phyloP scores from a whole-genome alignment of 2,329 filamentous ascomycete genomes.

The Claviceps purpurea region DNA sequence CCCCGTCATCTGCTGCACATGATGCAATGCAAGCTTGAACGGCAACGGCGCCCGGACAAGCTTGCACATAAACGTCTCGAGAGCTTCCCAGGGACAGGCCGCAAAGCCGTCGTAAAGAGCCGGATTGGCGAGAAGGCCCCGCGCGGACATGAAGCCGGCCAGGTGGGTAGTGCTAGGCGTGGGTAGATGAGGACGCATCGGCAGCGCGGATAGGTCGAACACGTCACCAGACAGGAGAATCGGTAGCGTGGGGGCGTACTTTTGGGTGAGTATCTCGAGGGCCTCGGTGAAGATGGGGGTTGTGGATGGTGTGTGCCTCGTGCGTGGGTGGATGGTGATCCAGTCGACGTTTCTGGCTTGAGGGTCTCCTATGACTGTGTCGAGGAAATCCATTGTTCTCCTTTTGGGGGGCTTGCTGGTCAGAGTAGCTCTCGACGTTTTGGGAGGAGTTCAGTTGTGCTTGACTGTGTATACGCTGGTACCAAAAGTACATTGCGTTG shows the following conservation, averaged over 20 bases:
- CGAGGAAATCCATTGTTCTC: conserved; percentile 48
- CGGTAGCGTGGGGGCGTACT: conserved; percentile 41
- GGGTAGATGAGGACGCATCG: conserved; percentile 14
- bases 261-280: conserved; percentile 40
- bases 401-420: conserved; percentile 7
- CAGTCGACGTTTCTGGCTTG: conserved; percentile 46
- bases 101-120: conserved; percentile 46
- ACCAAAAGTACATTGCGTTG: no score
- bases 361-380: conserved; percentile 43
- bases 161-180: conserved; percentile 33
- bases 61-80: conserved; percentile 49
- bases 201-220: conserved; percentile 39
- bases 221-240: conserved; percentile 58
- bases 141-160: conserved; percentile 55
- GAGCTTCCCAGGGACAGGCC: conserved; percentile 46
- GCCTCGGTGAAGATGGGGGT: conserved; percentile 48
- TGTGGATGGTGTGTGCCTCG: conserved; percentile 45
- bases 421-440: no score
- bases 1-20: conserved; percentile 52
- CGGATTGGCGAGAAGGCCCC: conserved; percentile 54
- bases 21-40: conserved; percentile 50
- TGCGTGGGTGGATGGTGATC: conserved; percentile 58
- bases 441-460: no score
- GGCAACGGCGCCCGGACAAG: conserved; percentile 45
- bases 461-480: no score